Conservation (phyloP, 106 monocot genomes). For the Iris macrosiphon region DNA sequence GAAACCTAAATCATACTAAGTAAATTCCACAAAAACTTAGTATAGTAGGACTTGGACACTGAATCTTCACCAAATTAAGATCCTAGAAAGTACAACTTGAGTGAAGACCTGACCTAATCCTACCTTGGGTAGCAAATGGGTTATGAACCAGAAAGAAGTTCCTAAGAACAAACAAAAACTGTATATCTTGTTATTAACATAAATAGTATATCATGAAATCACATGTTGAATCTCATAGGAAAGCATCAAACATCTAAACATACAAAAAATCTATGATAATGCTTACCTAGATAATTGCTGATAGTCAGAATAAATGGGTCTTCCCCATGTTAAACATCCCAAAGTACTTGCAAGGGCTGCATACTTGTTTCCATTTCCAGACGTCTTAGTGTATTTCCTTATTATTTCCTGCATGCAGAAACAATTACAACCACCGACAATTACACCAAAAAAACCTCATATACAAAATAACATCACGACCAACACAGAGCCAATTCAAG, state of each 20-base stretch:
- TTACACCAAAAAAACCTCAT: neutral
- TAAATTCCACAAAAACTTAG: no score
- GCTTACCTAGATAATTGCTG: slow-evolving; percentile 61
- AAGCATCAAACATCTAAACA: neutral
- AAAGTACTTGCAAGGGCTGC: slow-evolving; percentile 84
- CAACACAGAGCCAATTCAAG: neutral
- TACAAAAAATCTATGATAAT: no score
- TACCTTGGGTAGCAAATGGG: no score
- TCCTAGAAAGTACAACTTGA: no score
- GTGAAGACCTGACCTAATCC: no score
- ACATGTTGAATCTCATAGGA: neutral
- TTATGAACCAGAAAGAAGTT: no score
- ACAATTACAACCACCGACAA: neutral
- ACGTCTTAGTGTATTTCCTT: slow-evolving; percentile 65
- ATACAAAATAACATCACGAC: neutral
- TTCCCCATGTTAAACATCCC: slow-evolving; percentile 90
- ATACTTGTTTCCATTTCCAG: slow-evolving; percentile 63
- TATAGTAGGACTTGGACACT: no score
- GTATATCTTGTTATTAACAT: no score
- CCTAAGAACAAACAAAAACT: no score
- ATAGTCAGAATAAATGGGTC: slow-evolving; percentile 78
- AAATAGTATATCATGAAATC: no score
- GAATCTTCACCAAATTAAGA: no score
- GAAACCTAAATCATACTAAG: no score
- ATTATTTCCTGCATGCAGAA: slow-evolving; percentile 62